phyloP scores from a whole-genome alignment of 768 basidiomycete species.

The Pleurotus djamor region DNA sequence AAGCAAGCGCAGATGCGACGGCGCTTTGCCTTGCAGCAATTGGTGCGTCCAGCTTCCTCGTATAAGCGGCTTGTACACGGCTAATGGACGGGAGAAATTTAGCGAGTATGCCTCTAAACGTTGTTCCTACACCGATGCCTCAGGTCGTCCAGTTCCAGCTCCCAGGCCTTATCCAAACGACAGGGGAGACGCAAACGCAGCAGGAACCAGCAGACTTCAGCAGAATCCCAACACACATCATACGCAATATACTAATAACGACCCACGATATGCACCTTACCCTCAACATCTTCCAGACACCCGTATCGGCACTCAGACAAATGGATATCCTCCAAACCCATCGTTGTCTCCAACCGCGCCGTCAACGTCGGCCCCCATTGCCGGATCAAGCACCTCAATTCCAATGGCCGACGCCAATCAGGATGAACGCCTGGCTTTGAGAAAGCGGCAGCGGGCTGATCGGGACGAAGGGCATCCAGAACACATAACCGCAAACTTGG shows the following conservation, averaged over 20 bases:
- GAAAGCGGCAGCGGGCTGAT: conserved; percentile 1
- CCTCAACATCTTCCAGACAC: conserved; percentile 1
- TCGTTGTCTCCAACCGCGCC: neutral
- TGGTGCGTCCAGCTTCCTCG: conserved; percentile 45
- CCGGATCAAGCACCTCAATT: neutral
- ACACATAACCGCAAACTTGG: conserved; percentile 32
- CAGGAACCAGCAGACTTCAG: conserved; percentile 13
- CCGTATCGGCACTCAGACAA: neutral
- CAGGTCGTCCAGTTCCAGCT: conserved; percentile 79
- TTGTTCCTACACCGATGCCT: conserved; percentile 79
- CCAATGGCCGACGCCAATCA: neutral
- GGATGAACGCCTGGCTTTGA: conserved; percentile 1
- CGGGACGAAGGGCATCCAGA: conserved; percentile 7
- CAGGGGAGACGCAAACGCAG: conserved; percentile 31
- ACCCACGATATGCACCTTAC: neutral
- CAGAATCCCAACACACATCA: conserved; percentile 9
- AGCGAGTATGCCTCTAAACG: conserved; percentile 82
- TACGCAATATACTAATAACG: conserved; percentile 10
- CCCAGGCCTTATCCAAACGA: conserved; percentile 41
- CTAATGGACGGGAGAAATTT: conserved; percentile 10
- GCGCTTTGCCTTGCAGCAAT: conserved; percentile 78
- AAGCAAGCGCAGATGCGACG: conserved; percentile 82
- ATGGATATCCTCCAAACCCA: conserved; percentile 2
- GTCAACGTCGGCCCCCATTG: neutral
- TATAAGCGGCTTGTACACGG: conserved; percentile 1